phyloP scores from a whole-genome alignment of 352 stramenopile genomes.

The Plasmopara halstedii region DNA sequence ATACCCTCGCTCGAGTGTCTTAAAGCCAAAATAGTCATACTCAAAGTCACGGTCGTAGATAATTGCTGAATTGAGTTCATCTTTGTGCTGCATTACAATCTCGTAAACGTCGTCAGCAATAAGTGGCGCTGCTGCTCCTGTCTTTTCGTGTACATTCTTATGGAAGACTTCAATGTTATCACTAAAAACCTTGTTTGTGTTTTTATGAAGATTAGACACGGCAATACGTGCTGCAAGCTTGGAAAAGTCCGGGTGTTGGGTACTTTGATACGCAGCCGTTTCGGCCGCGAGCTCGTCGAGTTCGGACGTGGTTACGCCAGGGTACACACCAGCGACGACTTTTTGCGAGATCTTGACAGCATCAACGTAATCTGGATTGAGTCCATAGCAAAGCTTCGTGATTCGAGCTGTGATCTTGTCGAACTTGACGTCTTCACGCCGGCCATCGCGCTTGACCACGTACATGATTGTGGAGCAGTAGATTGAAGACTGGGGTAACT shows the following conservation, averaged over 20 bases:
- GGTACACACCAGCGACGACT: conserved; percentile 98
- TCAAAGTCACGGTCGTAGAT: conserved; percentile 98
- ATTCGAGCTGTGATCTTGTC: conserved; percentile 98
- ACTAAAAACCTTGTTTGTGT: conserved; percentile 94
- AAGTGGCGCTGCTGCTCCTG: conserved; percentile 84
- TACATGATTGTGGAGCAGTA: conserved; percentile 56
- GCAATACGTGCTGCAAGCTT: conserved; percentile 97
- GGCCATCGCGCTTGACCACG: conserved; percentile 92
- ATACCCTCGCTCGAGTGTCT: conserved; percentile 97
- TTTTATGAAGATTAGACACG: conserved; percentile 99
- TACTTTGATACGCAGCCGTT: conserved; percentile 95
- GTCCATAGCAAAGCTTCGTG: conserved; percentile 97
- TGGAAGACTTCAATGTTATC: conserved; percentile 93
- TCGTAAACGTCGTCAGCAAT: conserved; percentile 94
- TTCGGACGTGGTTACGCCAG: conserved; percentile 96
- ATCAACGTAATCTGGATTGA: conserved; percentile 96
- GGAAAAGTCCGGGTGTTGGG: conserved; percentile 98
- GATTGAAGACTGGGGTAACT: neutral
- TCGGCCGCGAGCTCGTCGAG: conserved; percentile 98
- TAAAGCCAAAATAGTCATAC: conserved; percentile 99
- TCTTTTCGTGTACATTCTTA: conserved; percentile 96
- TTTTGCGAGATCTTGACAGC: conserved; percentile 97
- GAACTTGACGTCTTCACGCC: conserved; percentile 93
- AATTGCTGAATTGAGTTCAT: conserved; percentile 94
- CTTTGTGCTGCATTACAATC: conserved; percentile 93